Percentiles rank a stretch among this genome's conserved stretches.
Evolutionary conservation across 2,329 filamentous ascomycete genomes (phyloP).

Genomic region (Zasmidium cellare): DNA sequence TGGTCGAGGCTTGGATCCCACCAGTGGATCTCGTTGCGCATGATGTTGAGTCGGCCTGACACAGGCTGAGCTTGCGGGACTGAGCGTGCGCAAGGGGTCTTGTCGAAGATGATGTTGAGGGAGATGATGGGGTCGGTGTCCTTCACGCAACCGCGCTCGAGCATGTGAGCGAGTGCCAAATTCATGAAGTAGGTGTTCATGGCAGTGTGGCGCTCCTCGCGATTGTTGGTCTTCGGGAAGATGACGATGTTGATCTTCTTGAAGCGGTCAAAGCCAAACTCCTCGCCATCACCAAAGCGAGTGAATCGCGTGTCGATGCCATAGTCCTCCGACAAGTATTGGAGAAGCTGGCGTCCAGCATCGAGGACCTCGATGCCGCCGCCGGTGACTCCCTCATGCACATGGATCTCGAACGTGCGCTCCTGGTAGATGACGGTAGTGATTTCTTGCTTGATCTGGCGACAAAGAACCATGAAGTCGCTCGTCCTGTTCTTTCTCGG

Average conservation of each 20-base stretch:
- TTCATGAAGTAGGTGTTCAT: conserved; percentile 34
- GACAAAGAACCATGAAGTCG: conserved; percentile 29
- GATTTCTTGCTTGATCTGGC: conserved; percentile 23
- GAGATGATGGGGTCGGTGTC: conserved; percentile 23
- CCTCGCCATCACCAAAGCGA: conserved; percentile 25
- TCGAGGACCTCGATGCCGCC: conserved; percentile 35
- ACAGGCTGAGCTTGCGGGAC: background rate
- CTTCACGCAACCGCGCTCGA: conserved; percentile 18
- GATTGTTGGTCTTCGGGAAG: conserved; percentile 16
- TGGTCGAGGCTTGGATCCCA: conserved; percentile 22
- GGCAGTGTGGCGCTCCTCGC: conserved; percentile 17
- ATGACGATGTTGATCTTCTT: conserved; percentile 32
- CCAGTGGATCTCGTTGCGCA: conserved; percentile 21
- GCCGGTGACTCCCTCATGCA: conserved; percentile 27
- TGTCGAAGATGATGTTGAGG: conserved; percentile 27
- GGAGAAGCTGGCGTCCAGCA: conserved; percentile 32
- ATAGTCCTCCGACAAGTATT: conserved; percentile 22
- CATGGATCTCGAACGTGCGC: conserved; percentile 30
- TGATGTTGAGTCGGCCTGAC: conserved; percentile 15
- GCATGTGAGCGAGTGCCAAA: conserved; percentile 26
- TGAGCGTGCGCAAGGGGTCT: background rate
- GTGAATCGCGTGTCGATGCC: conserved; percentile 27
- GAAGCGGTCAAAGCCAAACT: conserved; percentile 29
- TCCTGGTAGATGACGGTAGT: conserved; percentile 29
- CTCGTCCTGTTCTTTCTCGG: conserved; percentile 19